Percentiles rank a stretch among this genome's conserved stretches.
phyloP scores from a whole-genome alignment of 2,329 filamentous ascomycete genomes.

The Lecanicillium sp. region DNA sequence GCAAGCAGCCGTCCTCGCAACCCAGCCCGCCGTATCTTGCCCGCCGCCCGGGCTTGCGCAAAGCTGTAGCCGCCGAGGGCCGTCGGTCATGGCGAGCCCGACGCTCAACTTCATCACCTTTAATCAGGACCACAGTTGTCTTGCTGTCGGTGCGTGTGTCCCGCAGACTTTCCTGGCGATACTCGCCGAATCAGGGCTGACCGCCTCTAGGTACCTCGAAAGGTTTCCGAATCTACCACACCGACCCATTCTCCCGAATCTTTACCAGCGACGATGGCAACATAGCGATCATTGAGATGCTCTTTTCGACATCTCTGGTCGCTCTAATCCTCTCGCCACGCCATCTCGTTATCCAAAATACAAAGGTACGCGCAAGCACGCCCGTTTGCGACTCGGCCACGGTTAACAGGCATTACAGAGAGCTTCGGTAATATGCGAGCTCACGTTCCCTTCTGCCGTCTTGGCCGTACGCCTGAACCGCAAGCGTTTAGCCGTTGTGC shows the following conservation, averaged over 20 bases:
- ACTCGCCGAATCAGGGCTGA: background rate
- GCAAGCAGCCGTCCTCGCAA: background rate
- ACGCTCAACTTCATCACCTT: constrained; percentile 97
- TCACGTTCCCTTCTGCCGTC: constrained; percentile 96
- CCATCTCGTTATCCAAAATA: constrained; percentile 93
- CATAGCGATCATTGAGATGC: constrained; percentile 95
- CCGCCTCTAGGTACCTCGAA: constrained; percentile 67
- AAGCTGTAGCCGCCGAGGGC: constrained; percentile 9
- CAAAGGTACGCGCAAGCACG: constrained; percentile 58
- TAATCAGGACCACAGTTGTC: constrained; percentile 96
- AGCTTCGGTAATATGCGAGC: constrained; percentile 87
- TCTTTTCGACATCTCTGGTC: constrained; percentile 95
- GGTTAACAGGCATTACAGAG: constrained; percentile 36
- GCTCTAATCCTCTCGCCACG: constrained; percentile 88
- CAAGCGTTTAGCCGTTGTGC: constrained; percentile 85
- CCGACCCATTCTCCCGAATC: constrained; percentile 90
- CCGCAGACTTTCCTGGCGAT: background rate
- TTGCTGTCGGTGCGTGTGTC: constrained; percentile 73
- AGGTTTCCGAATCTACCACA: constrained; percentile 94
- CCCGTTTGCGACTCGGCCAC: background rate
- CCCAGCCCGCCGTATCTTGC: background rate
- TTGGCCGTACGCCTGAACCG: constrained; percentile 90
- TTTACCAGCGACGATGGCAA: constrained; percentile 94
- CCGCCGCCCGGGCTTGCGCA: background rate
- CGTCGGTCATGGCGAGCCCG: constrained; percentile 55